A percentile compares a stretch with the other conserved stretches of the same genome.
phyloP scores from a whole-genome alignment of 768 basidiomycete genomes.

The Tricholoma saponaceum region DNA sequence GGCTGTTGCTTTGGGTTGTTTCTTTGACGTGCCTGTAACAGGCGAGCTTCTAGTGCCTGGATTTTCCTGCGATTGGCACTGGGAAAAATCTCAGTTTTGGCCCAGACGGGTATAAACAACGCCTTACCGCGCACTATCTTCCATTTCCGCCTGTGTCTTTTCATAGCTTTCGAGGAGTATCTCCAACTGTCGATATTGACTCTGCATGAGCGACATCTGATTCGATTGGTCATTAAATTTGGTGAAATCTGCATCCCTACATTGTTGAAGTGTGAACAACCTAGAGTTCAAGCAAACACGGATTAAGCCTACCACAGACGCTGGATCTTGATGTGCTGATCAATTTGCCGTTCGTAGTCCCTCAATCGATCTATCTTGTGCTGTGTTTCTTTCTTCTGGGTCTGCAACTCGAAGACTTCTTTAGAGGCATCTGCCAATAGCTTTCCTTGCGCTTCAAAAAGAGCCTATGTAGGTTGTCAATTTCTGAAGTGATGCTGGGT shows the following conservation, averaged over 20 bases:
- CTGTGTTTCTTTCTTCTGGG: slow-evolving; percentile 70
- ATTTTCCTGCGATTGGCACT: slow-evolving; percentile 60
- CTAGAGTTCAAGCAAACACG: neutral
- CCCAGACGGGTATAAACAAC: neutral
- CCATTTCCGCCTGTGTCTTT: slow-evolving; percentile 46
- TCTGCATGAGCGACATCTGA: slow-evolving; percentile 51
- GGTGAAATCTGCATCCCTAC: slow-evolving; percentile 72
- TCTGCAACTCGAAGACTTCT: slow-evolving; percentile 69
- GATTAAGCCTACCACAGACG: slow-evolving; percentile 60
- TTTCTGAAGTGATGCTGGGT: neutral
- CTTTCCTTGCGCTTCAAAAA: slow-evolving; percentile 64
- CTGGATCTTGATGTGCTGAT: slow-evolving; percentile 74
- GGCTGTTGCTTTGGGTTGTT: slow-evolving; percentile 28
- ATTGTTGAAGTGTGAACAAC: neutral
- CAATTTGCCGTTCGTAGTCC: slow-evolving; percentile 87
- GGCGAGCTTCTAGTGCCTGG: slow-evolving; percentile 55
- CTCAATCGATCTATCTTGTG: slow-evolving; percentile 77
- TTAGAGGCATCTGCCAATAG: slow-evolving; percentile 65
- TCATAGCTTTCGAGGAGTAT: slow-evolving; percentile 58
- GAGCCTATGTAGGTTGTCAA: slow-evolving; percentile 38
- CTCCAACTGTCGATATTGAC: slow-evolving; percentile 62
- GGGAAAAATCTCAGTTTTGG: slow-evolving; percentile 5
- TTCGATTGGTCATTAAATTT: slow-evolving; percentile 64
- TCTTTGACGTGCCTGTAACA: slow-evolving; percentile 41
- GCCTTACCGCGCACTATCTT: slow-evolving; percentile 56